Evolutionary conservation across 306 rosid species (phyloP).

Genomic region (Citrullus colocynthis): DNA sequence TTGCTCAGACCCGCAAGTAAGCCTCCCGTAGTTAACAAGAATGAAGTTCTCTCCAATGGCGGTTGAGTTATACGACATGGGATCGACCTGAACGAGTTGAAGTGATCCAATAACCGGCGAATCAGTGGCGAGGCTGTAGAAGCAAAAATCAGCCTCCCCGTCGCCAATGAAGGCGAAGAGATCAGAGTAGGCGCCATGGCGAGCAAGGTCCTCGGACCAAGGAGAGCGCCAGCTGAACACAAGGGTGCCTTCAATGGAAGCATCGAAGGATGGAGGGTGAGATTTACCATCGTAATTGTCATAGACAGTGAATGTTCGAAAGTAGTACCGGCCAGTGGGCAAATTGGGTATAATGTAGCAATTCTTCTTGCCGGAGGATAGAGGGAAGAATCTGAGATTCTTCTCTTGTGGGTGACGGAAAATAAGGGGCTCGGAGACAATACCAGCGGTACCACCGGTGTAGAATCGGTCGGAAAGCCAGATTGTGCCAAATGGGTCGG

Average conservation of each 20-base stretch:
- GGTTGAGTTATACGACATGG: constrained; percentile 41
- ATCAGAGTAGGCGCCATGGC: constrained; percentile 77
- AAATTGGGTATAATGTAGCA: constrained; percentile 61
- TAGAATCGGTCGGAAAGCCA: constrained; percentile 82
- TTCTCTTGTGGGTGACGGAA: constrained; percentile 59
- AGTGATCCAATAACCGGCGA: constrained; percentile 73
- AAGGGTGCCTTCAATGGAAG: constrained; percentile 57
- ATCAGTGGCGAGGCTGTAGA: constrained; percentile 85
- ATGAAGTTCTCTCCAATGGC: constrained; percentile 13
- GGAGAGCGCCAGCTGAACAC: constrained; percentile 92
- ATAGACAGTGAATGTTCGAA: constrained; percentile 73
- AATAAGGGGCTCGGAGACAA: constrained; percentile 79
- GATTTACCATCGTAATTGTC: constrained; percentile 93
- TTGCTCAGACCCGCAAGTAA: constrained; percentile 60
- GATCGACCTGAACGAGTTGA: constrained; percentile 54
- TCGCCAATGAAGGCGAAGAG: constrained; percentile 38
- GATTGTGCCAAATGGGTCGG: constrained; percentile 49
- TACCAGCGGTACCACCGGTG: constrained; percentile 50
- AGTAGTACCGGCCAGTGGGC: constrained; percentile 46
- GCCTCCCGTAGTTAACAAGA: constrained; percentile 72
- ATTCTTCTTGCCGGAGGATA: constrained; percentile 75
- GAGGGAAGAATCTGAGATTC: constrained; percentile 77
- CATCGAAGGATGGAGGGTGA: constrained; percentile 81
- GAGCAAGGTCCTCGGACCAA: constrained; percentile 48
- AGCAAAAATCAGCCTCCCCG: constrained; percentile 56